A percentile compares a stretch with the other conserved stretches of the same genome.
phyloP scores from a whole-genome alignment of 495 filamentous ascomycete genomes.

The Neohortaea acidophila region DNA sequence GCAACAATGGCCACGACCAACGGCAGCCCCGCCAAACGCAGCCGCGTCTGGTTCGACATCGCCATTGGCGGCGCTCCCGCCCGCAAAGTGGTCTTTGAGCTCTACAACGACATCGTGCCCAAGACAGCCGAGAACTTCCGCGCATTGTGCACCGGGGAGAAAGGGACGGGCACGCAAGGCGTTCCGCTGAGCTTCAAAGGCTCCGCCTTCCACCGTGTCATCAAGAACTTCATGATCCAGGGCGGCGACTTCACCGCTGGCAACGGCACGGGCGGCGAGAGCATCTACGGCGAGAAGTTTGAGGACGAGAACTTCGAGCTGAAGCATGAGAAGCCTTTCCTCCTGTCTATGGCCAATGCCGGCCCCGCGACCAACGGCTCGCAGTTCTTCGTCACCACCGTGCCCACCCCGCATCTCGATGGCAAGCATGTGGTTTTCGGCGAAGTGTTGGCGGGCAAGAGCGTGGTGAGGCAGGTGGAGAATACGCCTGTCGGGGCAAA shows the following conservation, averaged over 20 bases:
- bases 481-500: constrained; percentile 55
- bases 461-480: constrained; percentile 78
- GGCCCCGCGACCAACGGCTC: constrained; percentile 96
- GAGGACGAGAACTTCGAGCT: constrained; percentile 90
- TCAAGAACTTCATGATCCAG: constrained; percentile 98
- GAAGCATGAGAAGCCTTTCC: constrained; percentile 88
- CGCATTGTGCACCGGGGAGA: constrained; percentile 81
- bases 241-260: constrained; percentile 93
- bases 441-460: constrained; percentile 85
- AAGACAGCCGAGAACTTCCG: constrained; percentile 96
- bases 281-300: constrained; percentile 96
- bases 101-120: constrained; percentile 48
- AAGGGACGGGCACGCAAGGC: constrained; percentile 66
- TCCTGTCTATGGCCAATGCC: constrained; percentile 95
- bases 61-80: constrained; percentile 9
- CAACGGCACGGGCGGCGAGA: constrained; percentile 89
- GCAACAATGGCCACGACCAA: constrained; percentile 12
- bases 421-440: constrained; percentile 98
- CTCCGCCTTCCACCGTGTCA: constrained; percentile 86
- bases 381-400: constrained; percentile 97
- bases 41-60: constrained; percentile 20
- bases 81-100: constrained; percentile 18
- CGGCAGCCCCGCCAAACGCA: constrained; percentile 11
- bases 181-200: constrained; percentile 86
- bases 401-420: constrained; percentile 83